Conservation (phyloP, 2,329 filamentous ascomycete species). For the Westerdykella sp. region DNA sequence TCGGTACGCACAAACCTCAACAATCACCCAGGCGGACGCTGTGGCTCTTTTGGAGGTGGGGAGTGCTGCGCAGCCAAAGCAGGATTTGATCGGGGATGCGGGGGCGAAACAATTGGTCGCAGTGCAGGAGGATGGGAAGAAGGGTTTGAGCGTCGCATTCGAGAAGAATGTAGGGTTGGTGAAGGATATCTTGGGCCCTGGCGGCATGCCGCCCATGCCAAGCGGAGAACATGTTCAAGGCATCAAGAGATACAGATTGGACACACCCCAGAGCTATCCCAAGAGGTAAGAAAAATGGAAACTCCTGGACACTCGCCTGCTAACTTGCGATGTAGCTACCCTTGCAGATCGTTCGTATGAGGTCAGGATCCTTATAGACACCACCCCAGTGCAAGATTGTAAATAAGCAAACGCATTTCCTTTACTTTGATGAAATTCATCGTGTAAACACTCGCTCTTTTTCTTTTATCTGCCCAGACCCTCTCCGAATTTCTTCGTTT, state of each 20-base stretch:
- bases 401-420: constrained; percentile 20
- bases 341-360: constrained; percentile 42
- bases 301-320: background rate
- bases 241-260: constrained; percentile 63
- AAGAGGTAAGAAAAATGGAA: background rate
- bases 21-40: constrained; percentile 76
- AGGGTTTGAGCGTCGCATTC: constrained; percentile 65
- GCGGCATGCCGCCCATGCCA: constrained; percentile 82
- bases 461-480: background rate
- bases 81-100: constrained; percentile 68
- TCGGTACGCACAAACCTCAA: constrained; percentile 72
- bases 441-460: constrained; percentile 3
- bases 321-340: constrained; percentile 32
- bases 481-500: background rate
- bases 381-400: constrained; percentile 12
- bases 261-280: constrained; percentile 61
- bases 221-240: constrained; percentile 54
- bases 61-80: constrained; percentile 72
- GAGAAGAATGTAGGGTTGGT: constrained; percentile 54
- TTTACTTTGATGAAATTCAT: background rate
- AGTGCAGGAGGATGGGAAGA: constrained; percentile 67
- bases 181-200: constrained; percentile 60
- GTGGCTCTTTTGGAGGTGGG: constrained; percentile 81
- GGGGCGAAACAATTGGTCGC: constrained; percentile 69
- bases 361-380: background rate